phyloP scores from a whole-genome alignment of 1,284 basidiomycete species.

The Trametes hirsuta region DNA sequence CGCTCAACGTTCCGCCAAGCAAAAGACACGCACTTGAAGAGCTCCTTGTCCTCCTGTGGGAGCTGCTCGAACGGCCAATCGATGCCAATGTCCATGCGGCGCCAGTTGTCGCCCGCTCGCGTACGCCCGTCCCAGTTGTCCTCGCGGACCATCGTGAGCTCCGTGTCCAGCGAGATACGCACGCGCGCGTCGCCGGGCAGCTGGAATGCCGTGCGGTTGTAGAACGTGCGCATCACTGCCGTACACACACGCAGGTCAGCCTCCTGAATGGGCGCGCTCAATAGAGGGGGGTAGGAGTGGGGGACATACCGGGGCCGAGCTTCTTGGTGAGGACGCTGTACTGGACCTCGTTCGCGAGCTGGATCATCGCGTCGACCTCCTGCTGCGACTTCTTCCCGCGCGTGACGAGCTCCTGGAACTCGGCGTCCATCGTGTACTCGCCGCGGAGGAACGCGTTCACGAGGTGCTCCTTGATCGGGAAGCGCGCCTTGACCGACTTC shows the following conservation, averaged over 20 bases:
- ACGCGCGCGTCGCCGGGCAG: constrained; percentile 97
- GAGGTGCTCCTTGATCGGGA: constrained; percentile 94
- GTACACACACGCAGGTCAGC: constrained; percentile 40
- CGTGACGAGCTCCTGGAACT: constrained; percentile 87
- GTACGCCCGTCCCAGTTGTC: constrained; percentile 93
- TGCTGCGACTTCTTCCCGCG: constrained; percentile 95
- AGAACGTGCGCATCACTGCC: constrained; percentile 91
- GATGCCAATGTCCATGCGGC: constrained; percentile 92
- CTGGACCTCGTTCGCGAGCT: constrained; percentile 95
- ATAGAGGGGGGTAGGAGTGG: background rate
- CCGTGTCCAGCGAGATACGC: constrained; percentile 97
- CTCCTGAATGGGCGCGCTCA: too few relatives aligned
- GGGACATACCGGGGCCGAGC: constrained; percentile 73
- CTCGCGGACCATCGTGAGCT: constrained; percentile 92
- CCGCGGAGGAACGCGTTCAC: constrained; percentile 93
- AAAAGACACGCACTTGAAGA: constrained; percentile 78
- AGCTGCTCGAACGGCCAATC: constrained; percentile 89
- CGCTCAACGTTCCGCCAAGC: too few relatives aligned
- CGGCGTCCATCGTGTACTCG: constrained; percentile 92
- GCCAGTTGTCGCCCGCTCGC: constrained; percentile 90
- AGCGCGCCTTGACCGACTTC: constrained; percentile 98
- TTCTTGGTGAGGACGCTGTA: constrained; percentile 88
- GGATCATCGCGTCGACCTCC: constrained; percentile 95
- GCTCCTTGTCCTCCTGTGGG: constrained; percentile 80
- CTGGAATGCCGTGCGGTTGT: constrained; percentile 99